Conservation (phyloP, 1,284 basidiomycete species). For the Phylloboletellus chloephorus region DNA sequence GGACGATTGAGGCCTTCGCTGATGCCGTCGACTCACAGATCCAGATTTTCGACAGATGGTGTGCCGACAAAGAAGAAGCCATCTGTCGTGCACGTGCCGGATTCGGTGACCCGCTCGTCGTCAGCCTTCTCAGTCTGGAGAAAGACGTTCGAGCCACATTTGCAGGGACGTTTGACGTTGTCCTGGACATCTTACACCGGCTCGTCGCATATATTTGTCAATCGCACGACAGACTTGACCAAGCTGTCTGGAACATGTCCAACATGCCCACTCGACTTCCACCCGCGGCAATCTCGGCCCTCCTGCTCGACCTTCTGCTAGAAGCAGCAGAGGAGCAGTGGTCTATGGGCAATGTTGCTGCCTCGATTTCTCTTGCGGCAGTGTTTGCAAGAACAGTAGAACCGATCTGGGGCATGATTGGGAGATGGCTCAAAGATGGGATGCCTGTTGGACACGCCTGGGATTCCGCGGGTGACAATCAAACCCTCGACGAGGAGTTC, state of each 20-base stretch:
- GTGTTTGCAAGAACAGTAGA: conserved; percentile 62
- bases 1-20: conserved; percentile 76
- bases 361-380: conserved; percentile 50
- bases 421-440: conserved; percentile 69
- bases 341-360: conserved; percentile 50
- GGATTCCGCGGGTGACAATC: conserved; percentile 24
- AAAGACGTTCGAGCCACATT: conserved; percentile 55
- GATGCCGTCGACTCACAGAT: conserved; percentile 65
- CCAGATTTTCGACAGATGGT: conserved; percentile 60
- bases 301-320: conserved; percentile 61
- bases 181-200: conserved; percentile 43
- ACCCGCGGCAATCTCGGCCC: conserved; percentile 45
- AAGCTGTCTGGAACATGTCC: conserved; percentile 39
- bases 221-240: conserved; percentile 26
- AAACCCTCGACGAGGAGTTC: conserved; percentile 65
- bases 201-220: conserved; percentile 30
- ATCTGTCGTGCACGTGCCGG: conserved; percentile 55
- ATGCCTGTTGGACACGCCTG: conserved; percentile 52
- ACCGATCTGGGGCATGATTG: conserved; percentile 70
- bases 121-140: conserved; percentile 65
- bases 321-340: conserved; percentile 47
- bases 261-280: conserved; percentile 41
- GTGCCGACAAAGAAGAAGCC: conserved; percentile 59
- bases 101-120: conserved; percentile 39
- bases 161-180: conserved; percentile 48